A percentile compares a stretch with the other conserved stretches of the same genome.
Conservation (phyloP, 768 basidiomycete species). For the Paxillus involutus region DNA sequence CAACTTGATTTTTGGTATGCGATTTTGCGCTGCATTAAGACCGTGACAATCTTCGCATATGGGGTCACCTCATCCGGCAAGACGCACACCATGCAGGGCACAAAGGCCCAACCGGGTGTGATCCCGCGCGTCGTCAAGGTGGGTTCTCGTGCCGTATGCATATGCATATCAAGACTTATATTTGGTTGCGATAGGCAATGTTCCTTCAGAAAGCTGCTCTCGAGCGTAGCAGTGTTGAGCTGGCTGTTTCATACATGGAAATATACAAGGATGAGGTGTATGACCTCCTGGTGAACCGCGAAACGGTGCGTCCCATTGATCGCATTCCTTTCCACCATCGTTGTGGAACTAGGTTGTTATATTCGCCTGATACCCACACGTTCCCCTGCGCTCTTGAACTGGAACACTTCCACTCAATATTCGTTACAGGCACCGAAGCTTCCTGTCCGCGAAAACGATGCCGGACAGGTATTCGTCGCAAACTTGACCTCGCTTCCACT, state of each 20-base stretch:
- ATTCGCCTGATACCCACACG: neutral
- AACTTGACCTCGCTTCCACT: slow-evolving; percentile 44
- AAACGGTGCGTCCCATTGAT: slow-evolving; percentile 46
- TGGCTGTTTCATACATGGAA: slow-evolving; percentile 79
- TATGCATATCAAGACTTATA: neutral
- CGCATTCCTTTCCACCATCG: neutral
- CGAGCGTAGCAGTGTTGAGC: slow-evolving; percentile 42
- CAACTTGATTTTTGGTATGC: neutral
- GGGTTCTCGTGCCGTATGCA: slow-evolving; percentile 17
- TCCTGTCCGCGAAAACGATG: slow-evolving; percentile 52
- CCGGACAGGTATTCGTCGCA: slow-evolving; percentile 54
- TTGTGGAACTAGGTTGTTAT: neutral
- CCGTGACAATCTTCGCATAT: slow-evolving; percentile 86
- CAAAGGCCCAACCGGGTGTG: slow-evolving; percentile 69
- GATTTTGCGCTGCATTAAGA: slow-evolving; percentile 39
- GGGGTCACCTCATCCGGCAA: slow-evolving; percentile 91
- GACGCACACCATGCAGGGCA: slow-evolving; percentile 93
- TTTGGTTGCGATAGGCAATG: slow-evolving; percentile 43
- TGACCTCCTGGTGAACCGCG: slow-evolving; percentile 75
- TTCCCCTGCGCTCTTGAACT: neutral
- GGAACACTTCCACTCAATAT: neutral
- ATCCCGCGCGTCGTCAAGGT: slow-evolving; percentile 82
- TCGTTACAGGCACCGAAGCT: slow-evolving; percentile 48
- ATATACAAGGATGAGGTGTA: slow-evolving; percentile 92
- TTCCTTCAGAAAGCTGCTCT: slow-evolving; percentile 48